Percentiles rank a stretch among this genome's conserved stretches.
These are phyloP conservation scores for Amanita phalloides DNA, from an alignment of 768 basidiomycete genomes.

Conservation along the genomic window DNA sequence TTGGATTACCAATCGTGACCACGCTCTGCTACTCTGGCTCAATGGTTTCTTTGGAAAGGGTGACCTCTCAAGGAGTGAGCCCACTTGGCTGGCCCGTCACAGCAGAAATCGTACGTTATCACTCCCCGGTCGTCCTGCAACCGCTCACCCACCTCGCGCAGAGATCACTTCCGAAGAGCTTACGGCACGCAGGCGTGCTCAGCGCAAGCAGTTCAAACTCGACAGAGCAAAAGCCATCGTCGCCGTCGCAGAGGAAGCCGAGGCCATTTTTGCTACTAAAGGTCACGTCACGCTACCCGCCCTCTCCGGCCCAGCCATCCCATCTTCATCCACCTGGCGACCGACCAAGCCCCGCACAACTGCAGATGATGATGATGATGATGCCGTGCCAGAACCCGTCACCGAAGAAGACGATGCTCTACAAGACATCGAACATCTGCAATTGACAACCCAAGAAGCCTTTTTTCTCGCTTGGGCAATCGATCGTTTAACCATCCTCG, in stretches of 20 bases:
- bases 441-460: constrained; percentile 81
- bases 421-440: constrained; percentile 81
- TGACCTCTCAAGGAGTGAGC: constrained; percentile 88
- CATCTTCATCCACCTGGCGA: constrained; percentile 76
- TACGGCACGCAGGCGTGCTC: constrained; percentile 76
- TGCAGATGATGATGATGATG: not conserved
- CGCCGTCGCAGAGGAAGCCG: constrained; percentile 69
- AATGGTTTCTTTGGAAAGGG: constrained; percentile 98
- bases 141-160: constrained; percentile 14
- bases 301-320: constrained; percentile 52
- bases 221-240: constrained; percentile 88
- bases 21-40: constrained; percentile 70
- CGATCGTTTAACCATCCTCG: constrained; percentile 66
- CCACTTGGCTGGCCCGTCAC: constrained; percentile 81
- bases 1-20: constrained; percentile 60
- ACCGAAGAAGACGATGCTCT: constrained; percentile 40
- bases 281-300: constrained; percentile 54
- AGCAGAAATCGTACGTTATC: constrained; percentile 42
- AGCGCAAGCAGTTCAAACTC: constrained; percentile 87
- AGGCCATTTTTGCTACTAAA: constrained; percentile 59
- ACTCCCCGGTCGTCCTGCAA: not conserved
- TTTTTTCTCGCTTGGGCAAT: constrained; percentile 83
- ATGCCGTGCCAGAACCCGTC: constrained; percentile 9
- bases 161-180: constrained; percentile 86
- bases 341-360: constrained; percentile 21